phyloP scores from a whole-genome alignment of 768 basidiomycete genomes.

The Amanita exitialis region DNA sequence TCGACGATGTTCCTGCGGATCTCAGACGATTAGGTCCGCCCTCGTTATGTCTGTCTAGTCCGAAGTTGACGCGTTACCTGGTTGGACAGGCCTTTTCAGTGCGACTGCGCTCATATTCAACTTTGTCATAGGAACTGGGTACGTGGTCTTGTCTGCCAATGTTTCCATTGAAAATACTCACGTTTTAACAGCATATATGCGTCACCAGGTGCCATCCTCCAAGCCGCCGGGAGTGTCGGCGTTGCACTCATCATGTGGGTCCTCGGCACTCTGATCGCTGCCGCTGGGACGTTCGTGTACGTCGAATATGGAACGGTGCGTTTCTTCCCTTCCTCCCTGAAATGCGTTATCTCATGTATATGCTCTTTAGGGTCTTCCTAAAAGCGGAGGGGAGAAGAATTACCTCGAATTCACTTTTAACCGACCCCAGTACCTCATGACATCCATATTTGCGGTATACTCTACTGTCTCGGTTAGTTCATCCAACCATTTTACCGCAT shows the following conservation, averaged over 20 bases:
- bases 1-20: constrained; percentile 35
- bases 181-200: constrained; percentile 50
- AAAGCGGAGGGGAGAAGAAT: constrained; percentile 69
- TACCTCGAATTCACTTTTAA: constrained; percentile 66
- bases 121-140: constrained; percentile 69
- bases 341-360: background rate
- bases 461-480: constrained; percentile 42
- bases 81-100: constrained; percentile 33
- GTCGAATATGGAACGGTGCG: constrained; percentile 67
- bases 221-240: constrained; percentile 60
- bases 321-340: background rate
- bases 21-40: constrained; percentile 42
- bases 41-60: background rate
- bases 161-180: background rate
- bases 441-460: constrained; percentile 50
- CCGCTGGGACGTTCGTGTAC: constrained; percentile 60
- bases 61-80: background rate
- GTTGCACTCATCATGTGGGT: constrained; percentile 64
- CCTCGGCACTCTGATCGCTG: constrained; percentile 52
- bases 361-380: constrained; percentile 44
- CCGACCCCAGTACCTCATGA: constrained; percentile 48
- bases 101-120: constrained; percentile 66
- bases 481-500: background rate
- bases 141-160: constrained; percentile 7
- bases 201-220: constrained; percentile 58